Evolutionary conservation across 2,329 filamentous ascomycete species (phyloP), one percentile per base, ranked within the genome.

Genomic region (Exophiala calicioides): DNA sequence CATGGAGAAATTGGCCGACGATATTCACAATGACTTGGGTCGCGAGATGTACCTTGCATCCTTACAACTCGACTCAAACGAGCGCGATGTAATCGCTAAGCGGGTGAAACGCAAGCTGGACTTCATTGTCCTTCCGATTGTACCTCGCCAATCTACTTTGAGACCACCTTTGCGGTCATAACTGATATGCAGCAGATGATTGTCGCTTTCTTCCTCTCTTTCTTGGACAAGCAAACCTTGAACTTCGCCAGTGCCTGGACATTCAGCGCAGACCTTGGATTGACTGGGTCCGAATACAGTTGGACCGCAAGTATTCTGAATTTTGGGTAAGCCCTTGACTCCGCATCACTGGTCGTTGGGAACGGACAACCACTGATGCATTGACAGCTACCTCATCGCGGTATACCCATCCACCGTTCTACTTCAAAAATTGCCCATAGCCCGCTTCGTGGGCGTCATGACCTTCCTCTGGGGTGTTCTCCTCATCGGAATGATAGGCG

Each of bases 71-170:
- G n/a, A n/a, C n/a, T n/a, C n/a, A n/a, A n/a, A n/a, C n/a, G n/a
- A n/a, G n/a, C n/a, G n/a, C n/a, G n/a, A n/a, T n/a, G n/a, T n/a
- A n/a, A n/a, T n/a, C n/a, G n/a, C n/a, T n/a, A n/a, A n/a, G n/a
- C n/a, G n/a, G n/a, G n/a, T n/a, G n/a, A n/a, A n/a, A n/a, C 24
- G 24, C 24, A 31, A 31, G 19, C 36, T 40, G 15, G 36, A 40
- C 15, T 36, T 31, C 29, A 5, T 31, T 15, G 29, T 31, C 12
- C 29, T 31, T 5, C 29, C 29, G 29, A 5, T 31, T 5, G 29
- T 31, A 31, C 4, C 12, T 31, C 4, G 12, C 5, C 29, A 31
- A 31, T 15, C 4, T 15, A 4, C 16, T n/a, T 4, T 5, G 29
- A n/a, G n/a, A n/a, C n/a, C n/a, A n/a, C n/a, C n/a, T n/a, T n/a